These are phyloP conservation scores for Fusarium xyrophilum DNA, from an alignment of 2,329 filamentous ascomycete species.

Conservation along the genomic window DNA sequence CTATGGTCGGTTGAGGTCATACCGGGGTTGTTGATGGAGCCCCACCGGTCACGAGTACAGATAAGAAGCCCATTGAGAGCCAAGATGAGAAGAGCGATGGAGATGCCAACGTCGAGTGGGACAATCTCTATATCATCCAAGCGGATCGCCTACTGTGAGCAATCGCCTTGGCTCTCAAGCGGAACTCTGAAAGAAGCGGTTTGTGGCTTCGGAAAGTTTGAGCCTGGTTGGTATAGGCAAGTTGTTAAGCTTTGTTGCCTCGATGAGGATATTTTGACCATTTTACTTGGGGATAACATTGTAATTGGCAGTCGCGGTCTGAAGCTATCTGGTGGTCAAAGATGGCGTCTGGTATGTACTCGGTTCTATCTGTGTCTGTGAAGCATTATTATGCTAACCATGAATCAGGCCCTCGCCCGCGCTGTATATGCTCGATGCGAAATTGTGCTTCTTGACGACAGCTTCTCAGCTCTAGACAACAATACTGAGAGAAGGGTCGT, in stretches of 20 bases:
- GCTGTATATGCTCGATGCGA: background rate
- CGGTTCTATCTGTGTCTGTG: rapidly evolving
- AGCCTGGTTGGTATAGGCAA: background rate
- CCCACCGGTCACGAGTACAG: rapidly evolving
- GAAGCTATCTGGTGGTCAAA: background rate
- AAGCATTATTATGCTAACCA: rapidly evolving
- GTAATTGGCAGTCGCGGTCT: background rate
- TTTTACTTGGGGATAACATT: background rate
- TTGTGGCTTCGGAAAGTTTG: background rate
- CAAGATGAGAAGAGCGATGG: background rate
- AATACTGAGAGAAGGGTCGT: background rate
- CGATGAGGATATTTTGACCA: background rate
- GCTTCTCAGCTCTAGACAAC: background rate
- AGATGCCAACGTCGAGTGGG: background rate
- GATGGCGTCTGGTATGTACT: background rate
- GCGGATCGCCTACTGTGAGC: background rate
- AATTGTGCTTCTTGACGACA: background rate
- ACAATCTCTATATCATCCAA: background rate
- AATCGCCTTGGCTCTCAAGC: background rate
- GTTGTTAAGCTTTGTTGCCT: background rate
- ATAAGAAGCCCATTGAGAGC: background rate
- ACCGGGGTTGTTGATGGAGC: background rate
- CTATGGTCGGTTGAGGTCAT: background rate
- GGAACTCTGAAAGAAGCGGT: background rate
- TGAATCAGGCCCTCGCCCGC: background rate